Conservation (phyloP, 805 yeast genomes). For the Saccharomycopsis sp. region DNA sequence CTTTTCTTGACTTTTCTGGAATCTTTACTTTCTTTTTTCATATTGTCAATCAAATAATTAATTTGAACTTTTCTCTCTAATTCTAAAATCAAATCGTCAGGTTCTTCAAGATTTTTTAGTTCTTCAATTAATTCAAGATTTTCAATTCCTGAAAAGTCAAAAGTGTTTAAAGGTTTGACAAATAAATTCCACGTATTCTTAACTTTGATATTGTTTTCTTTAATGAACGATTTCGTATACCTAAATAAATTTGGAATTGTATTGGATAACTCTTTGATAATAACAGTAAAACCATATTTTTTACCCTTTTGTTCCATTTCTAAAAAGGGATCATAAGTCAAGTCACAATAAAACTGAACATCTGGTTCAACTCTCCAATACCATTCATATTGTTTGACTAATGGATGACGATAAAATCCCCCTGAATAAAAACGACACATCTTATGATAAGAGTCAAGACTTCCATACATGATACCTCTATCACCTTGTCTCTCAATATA, state of each 20-base stretch:
- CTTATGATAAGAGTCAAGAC: slow-evolving; percentile 71
- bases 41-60: slow-evolving; percentile 15
- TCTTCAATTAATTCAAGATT: slow-evolving; percentile 23
- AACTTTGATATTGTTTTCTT: slow-evolving; percentile 34
- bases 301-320: slow-evolving; percentile 66
- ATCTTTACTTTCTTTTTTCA: neutral
- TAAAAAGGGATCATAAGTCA: slow-evolving; percentile 82
- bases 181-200: slow-evolving; percentile 68
- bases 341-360: slow-evolving; percentile 81
- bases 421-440: slow-evolving; percentile 96
- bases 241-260: slow-evolving; percentile 79
- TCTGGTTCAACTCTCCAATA: slow-evolving; percentile 97
- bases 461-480: slow-evolving; percentile 75
- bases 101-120: slow-evolving; percentile 12
- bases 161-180: slow-evolving; percentile 30
- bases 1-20: slow-evolving; percentile 1
- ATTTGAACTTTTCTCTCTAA: slow-evolving; percentile 23
- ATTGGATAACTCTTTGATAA: slow-evolving; percentile 66
- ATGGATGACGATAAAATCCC: slow-evolving; percentile 66
- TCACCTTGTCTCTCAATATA: slow-evolving; percentile 70
- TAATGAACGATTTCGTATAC: slow-evolving; percentile 55
- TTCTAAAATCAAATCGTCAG: slow-evolving; percentile 22
- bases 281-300: slow-evolving; percentile 76
- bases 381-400: slow-evolving; percentile 69
- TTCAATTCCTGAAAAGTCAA: slow-evolving; percentile 24